These are phyloP conservation scores for Leccinum pallidistipes DNA, from an alignment of 1,284 basidiomycete species.

Conservation along the genomic window DNA sequence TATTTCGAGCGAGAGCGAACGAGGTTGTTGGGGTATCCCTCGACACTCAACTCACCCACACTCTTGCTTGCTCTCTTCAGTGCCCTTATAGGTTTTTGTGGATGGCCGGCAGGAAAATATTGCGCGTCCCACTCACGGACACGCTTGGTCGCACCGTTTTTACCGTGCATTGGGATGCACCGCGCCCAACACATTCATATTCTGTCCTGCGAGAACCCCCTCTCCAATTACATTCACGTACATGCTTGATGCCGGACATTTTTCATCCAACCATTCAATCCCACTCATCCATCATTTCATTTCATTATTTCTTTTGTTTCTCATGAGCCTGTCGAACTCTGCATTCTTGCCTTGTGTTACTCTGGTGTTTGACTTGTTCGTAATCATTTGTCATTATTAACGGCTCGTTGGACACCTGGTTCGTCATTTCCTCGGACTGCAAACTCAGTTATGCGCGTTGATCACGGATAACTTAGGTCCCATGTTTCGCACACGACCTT, in stretches of 20 bases:
- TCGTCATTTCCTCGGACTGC: not conserved
- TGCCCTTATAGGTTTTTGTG: not conserved
- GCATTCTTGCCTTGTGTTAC: not conserved
- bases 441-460: not conserved
- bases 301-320: not conserved
- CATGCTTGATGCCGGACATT: constrained; percentile 3
- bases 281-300: not conserved
- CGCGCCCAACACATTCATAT: not conserved
- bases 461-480: not conserved
- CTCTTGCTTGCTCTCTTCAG: not conserved
- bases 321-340: not conserved
- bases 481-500: not conserved
- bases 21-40: not conserved
- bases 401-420: constrained; percentile 10
- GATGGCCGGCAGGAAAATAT: not conserved
- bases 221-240: constrained; percentile 9
- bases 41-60: not conserved
- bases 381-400: constrained; percentile 5
- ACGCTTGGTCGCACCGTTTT: not conserved
- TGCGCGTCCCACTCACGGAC: not conserved
- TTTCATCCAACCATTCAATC: constrained; percentile 1
- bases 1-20: not conserved
- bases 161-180: not conserved
- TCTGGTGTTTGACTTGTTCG: not conserved
- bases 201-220: not conserved